phyloP scores from a whole-genome alignment of 495 filamentous ascomycete genomes.

The Penicillium macrosclerotiorum region DNA sequence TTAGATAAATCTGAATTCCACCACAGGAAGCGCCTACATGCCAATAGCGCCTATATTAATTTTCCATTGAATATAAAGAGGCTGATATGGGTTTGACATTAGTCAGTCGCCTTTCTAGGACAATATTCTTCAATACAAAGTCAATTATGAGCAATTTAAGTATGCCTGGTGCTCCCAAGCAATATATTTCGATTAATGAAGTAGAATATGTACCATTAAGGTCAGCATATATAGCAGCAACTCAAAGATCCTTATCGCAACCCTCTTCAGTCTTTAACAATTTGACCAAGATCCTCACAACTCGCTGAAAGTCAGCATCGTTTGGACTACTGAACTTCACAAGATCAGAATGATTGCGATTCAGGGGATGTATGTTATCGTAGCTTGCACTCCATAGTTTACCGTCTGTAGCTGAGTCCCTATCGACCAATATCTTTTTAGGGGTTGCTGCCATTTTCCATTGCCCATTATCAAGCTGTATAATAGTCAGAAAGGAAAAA shows the following conservation, averaged over 20 bases:
- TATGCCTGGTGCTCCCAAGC: no score
- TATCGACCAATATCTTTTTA: constrained; percentile 1
- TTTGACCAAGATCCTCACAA: not conserved
- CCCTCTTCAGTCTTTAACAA: not conserved
- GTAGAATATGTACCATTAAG: no score
- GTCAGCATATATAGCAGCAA: no score
- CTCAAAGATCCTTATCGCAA: not conserved
- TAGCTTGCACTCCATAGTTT: not conserved
- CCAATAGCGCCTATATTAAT: no score
- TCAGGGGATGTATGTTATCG: constrained; percentile 1
- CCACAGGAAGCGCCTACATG: no score
- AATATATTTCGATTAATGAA: no score
- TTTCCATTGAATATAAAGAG: no score
- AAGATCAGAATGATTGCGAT: constrained; percentile 8
- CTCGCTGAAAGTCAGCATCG: constrained; percentile 3
- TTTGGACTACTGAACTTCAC: constrained; percentile 10
- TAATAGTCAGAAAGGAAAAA: not conserved
- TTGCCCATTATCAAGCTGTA: not conserved
- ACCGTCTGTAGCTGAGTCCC: constrained; percentile 5
- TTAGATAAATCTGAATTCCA: no score
- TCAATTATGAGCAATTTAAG: no score
- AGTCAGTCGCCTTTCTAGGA: no score
- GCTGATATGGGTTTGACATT: no score
- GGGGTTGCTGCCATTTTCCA: constrained; percentile 4
- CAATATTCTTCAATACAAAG: no score